Evolutionary conservation across 306 rosid species (phyloP), one percentile per base, ranked within the genome.

Genomic region (Fagus sylvatica): DNA sequence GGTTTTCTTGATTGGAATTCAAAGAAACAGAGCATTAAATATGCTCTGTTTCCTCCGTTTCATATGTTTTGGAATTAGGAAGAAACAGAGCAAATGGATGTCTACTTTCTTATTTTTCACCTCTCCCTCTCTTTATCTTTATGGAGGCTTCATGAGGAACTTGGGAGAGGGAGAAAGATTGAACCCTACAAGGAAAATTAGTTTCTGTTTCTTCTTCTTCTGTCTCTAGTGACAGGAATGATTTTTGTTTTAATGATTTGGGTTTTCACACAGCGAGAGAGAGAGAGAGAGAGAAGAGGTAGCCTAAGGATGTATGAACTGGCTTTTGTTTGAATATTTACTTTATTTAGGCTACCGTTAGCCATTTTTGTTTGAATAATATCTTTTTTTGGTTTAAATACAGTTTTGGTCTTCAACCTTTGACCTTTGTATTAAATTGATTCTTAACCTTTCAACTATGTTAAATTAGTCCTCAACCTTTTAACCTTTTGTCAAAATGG

Each of bases 251-350:
- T 22, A 39, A 7, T 61, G 51, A 42, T 65, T 32, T 34, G 41
- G 71, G 30, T 49, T 43, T 49, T 48, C 28, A 22, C 28, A 22
- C 28, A 22, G 28, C 28, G 28, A 22, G 28, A 22, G 28, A 39
- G 65, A 7, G 64, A 13, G 16, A 53, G 48, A 72, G 73, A 32
- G 19, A 46, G 32, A 22, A 46, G 32, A 22, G 64, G 46, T 46
- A 3, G 32, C 15, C 53, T 43, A 39, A 2, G 60, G 46, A 67
- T 60, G 80, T 64, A 65, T 70, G 84, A 76, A 43, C 89, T 73
- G 75, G 53, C 22, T 68, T 73, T 53, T n/a, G 67, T 73, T 73
- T 72, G 72, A 41, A 46, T 72, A 53, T 72, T 65, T 33, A 12
- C 81, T 49, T 73, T 55, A 56, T 70, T 66, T 75, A 75, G 86